Evolutionary conservation across 345 rosid species (phyloP), one percentile per base, ranked within the genome.

Genomic region (Eucalyptus coolabah): DNA sequence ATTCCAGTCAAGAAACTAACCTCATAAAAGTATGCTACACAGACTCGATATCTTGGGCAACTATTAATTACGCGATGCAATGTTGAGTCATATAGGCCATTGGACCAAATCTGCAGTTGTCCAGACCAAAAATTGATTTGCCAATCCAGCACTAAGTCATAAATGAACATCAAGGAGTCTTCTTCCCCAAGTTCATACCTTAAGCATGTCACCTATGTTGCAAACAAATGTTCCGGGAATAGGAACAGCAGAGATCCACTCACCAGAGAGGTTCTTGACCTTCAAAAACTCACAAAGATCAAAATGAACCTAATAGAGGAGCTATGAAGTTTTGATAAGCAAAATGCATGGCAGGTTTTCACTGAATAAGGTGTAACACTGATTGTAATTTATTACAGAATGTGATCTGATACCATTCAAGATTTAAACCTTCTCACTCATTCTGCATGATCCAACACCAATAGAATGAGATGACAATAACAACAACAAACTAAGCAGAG

Each of bases 161-260:
- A 77, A 77, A 77, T 21, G 83, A 77, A 77, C 28, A 77, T 77
- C 28, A 77, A 77, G 28, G 47, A 12, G 4, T 37, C 45, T 77
- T 77, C 83, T 88, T 80, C 19, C 44, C 44, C 59, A 88, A 34
- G 15, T 86, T 16, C 32, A 51, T 91, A 98, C 99, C 99, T 98
- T 97, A 87, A 97, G 91, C 99, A 98, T 98, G 93, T 98, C 99
- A 3, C 99, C 99, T 8, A 98, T 97, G 96, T 96, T 97, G 94
- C 99, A 98, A 23, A 97, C 96, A 91, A 97, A 97, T 32, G 98
- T 90, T 88, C 98, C 98, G 1, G 97, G 96, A 45, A 96, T 90
- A 1, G 99, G 98, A n/a, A 95, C 93, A 59, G 99, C 99, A 17
- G 96, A 93, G 90, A 98, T 95, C 99, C 99, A 98, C 67, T 97